Base-by-base conservation (phyloP, 208 protist species). In the Acanthamoeba divionensis region DNA sequence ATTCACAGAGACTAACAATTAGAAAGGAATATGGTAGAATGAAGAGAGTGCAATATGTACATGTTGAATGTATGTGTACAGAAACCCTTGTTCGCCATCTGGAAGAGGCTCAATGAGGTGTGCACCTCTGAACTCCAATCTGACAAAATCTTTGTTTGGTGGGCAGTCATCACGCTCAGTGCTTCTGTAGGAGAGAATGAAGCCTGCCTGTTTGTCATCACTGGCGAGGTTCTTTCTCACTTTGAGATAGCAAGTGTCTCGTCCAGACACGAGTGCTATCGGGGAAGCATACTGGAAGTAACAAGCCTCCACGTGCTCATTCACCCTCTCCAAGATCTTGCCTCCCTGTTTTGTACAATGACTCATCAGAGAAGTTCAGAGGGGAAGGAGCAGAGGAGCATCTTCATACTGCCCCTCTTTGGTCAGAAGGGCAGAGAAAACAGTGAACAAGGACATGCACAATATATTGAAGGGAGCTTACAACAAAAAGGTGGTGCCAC, bases 221-320 rank as follows among this genome's bases (percentile, higher is more conserved):
- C n/a, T n/a, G 67, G 15, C 52, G 15, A 77, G 67, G 9, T 77
- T 47, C 44, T 47, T 38, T 0, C 67, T 18, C 0, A 77, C 31
- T 24, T 77, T 77, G 67, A 50, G 21, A 15, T 77, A 77, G 67
- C 67, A 77, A 9, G 67, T 77, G 41, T 77, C 67, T 38, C 67
- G 67, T n/a, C 67, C 67, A 0, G 67, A 77, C 44, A 77, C 67
- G 67, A 77, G 54, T 38, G 54, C 47, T 38, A 77, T 77, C 24
- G 67, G 67, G 21, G 67, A 77, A 8, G 67, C 67, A 47, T 77
- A 77, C 38, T 77, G 67, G 67, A 77, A 77, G 67, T 77, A 77
- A 47, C 67, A 77, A 38, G 54, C 24, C 67, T 77, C 67, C 6
- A 47, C 33, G 21, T 44, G 0, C 21, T 77, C 67, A 29, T 52